Conservation (phyloP, 192 early-diverging fungal species). For the Dissophora globulifera region DNA sequence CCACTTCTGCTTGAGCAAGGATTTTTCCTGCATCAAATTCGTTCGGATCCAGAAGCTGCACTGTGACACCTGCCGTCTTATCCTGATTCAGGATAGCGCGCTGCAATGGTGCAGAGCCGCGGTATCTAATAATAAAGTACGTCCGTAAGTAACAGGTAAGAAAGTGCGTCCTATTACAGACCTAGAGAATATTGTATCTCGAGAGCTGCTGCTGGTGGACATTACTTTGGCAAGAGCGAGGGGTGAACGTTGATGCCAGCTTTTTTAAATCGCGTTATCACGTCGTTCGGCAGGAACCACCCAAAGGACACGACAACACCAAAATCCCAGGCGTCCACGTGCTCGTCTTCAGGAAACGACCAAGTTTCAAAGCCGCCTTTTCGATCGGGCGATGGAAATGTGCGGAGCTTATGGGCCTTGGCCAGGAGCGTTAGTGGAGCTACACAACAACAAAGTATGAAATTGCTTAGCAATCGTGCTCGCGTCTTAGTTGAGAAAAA, state of each 20-base stretch:
- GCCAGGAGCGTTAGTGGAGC: constrained; percentile 38
- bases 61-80: constrained; percentile 78
- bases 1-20: constrained; percentile 72
- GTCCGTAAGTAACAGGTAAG: too few species aligned
- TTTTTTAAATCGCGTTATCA: constrained; percentile 74
- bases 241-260: constrained; percentile 92
- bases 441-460: not conserved
- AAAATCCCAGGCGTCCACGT: constrained; percentile 65
- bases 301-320: constrained; percentile 96
- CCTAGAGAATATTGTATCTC: too few species aligned
- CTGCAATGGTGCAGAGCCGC: constrained; percentile 94
- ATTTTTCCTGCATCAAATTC: constrained; percentile 90
- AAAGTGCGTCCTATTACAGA: too few species aligned
- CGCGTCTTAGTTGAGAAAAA: too few species aligned
- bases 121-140: too few species aligned
- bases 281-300: constrained; percentile 78
- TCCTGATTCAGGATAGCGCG: constrained; percentile 85
- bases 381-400: constrained; percentile 40
- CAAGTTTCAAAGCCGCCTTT: constrained; percentile 40
- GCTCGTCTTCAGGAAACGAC: constrained; percentile 24
- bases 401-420: constrained; percentile 32
- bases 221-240: constrained; percentile 90
- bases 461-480: too few species aligned
- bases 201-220: too few species aligned
- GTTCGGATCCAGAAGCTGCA: constrained; percentile 83